Evolutionary conservation across 192 early-diverging fungal genomes (phyloP).

Genomic region (Backusella luteola): DNA sequence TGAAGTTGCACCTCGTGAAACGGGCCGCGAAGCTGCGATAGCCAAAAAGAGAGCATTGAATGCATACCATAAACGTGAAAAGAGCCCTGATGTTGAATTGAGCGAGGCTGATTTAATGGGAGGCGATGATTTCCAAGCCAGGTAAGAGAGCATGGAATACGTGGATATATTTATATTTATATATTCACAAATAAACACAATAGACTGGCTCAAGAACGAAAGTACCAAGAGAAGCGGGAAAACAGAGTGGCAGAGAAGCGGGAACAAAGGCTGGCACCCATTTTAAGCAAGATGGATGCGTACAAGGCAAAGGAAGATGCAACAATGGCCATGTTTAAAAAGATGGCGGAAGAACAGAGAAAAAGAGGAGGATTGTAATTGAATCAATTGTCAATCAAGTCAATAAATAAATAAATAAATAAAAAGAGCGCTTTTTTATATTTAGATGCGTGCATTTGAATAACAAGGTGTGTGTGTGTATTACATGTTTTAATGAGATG

Average conservation of each 20-base stretch:
- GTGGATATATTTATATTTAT: neutral
- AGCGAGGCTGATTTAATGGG: slow-evolving; percentile 65
- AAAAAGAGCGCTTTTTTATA: neutral
- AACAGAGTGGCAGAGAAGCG: slow-evolving; percentile 30
- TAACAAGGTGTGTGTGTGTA: no score
- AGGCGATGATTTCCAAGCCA: slow-evolving; percentile 51
- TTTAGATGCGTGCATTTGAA: no score
- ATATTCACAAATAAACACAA: neutral
- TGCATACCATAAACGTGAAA: slow-evolving; percentile 57
- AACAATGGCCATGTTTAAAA: slow-evolving; percentile 69
- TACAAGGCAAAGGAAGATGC: slow-evolving; percentile 66
- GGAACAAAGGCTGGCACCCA: slow-evolving; percentile 30
- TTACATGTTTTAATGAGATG: neutral
- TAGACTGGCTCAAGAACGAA: slow-evolving; percentile 43
- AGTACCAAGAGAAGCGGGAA: slow-evolving; percentile 38
- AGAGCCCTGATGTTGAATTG: slow-evolving; percentile 60
- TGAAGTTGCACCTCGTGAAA: slow-evolving; percentile 66
- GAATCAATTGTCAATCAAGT: neutral
- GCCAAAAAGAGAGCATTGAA: slow-evolving; percentile 62
- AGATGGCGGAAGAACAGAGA: slow-evolving; percentile 62
- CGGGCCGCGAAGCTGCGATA: slow-evolving; percentile 58
- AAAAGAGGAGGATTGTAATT: slow-evolving; percentile 18
- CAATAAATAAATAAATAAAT: neutral
- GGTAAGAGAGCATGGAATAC: neutral
- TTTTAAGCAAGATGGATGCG: slow-evolving; percentile 46